These are phyloP conservation scores for Hemisphaericaspora lyxosophila DNA, from an alignment of 1,139 yeast species.

Conservation along the genomic window DNA sequence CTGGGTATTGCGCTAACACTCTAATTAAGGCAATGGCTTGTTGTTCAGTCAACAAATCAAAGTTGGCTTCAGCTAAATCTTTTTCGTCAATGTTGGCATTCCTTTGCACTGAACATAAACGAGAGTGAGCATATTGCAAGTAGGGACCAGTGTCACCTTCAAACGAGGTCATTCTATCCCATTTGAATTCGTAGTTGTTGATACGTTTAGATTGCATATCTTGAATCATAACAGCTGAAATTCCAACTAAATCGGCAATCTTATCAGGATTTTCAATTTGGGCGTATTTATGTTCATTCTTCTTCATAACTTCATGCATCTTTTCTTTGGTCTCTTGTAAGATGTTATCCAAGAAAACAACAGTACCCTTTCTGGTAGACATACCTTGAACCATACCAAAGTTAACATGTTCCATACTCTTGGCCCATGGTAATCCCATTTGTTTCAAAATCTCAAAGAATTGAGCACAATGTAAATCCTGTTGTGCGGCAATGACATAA, in stretches of 20 bases:
- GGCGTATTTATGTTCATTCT: slow-evolving; percentile 85
- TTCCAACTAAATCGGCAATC: slow-evolving; percentile 94
- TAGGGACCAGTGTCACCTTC: slow-evolving; percentile 99
- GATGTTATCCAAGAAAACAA: slow-evolving; percentile 92
- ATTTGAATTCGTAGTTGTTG: slow-evolving; percentile 93
- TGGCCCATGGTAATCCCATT: slow-evolving; percentile 90
- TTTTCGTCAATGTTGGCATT: slow-evolving; percentile 58
- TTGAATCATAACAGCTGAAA: slow-evolving; percentile 97
- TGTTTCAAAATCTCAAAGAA: slow-evolving; percentile 92
- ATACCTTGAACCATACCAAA: slow-evolving; percentile 99
- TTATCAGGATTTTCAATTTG: slow-evolving; percentile 94
- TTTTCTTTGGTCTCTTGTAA: slow-evolving; percentile 91
- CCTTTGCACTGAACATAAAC: slow-evolving; percentile 93
- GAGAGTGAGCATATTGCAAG: slow-evolving; percentile 96
- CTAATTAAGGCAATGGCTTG: slow-evolving; percentile 74
- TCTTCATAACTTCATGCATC: slow-evolving; percentile 97
- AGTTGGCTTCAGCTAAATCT: slow-evolving; percentile 59
- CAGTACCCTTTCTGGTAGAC: slow-evolving; percentile 98
- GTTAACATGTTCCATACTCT: slow-evolving; percentile 75
- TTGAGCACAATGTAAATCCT: slow-evolving; percentile 91
- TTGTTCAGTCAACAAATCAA: slow-evolving; percentile 71
- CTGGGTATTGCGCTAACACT: slow-evolving; percentile 88
- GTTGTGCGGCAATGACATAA: slow-evolving; percentile 94
- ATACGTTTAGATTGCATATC: slow-evolving; percentile 98
- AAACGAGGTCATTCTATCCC: slow-evolving; percentile 98